Base-by-base conservation (phyloP, 2,329 filamentous ascomycete genomes). In the Zasmidium angulare region DNA sequence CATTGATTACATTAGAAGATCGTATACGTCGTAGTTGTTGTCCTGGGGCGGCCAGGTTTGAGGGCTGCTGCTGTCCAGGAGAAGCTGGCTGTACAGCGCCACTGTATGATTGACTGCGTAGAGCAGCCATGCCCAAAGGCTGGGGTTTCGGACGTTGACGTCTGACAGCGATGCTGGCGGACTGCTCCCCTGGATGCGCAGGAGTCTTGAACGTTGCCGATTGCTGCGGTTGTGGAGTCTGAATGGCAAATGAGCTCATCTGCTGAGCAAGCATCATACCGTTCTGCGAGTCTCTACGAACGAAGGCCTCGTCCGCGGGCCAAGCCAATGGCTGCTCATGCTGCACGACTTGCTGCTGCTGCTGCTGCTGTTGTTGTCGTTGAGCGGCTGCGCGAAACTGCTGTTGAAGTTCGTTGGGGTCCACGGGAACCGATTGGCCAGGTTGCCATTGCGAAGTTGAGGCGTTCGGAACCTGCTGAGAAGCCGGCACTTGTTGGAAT, bases 11-110 rank as follows among this genome's bases (percentile, higher is more conserved):
- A 49, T 75, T 78, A 14, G 78, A 77, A 12, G 79, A 82, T 53
- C 78, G 72, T 52, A 82, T 82, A 24, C 79, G 76, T 31, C 79
- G 78, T 14, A 82, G 71, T 46, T 63, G 84, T 92, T 63, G 89
- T 83, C 68, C 89, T 91, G 75, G 87, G 86, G 59, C 56, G 26
- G 17, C 89, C 88, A 47, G 88, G 82, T 48, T 88, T 40, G 52
- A 51, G 87, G 1, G 73, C 92, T 56, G 46, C 74, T 93, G 6
- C 14, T 68, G 66, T 29, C 64, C 63, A 1, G 77, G 79, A 72
- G 59, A 76, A 72, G 71, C 31, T 71, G 75, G 65, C 76, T 81
- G 64, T 72, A 71, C 59, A 72, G 69, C 61, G 36, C 64, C 67
- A 56, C 63, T 69, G 57, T 71, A 70, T 12, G 70, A 72, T 19